phyloP scores from a whole-genome alignment of 352 stramenopile genomes.

The Pythium angustatum region DNA sequence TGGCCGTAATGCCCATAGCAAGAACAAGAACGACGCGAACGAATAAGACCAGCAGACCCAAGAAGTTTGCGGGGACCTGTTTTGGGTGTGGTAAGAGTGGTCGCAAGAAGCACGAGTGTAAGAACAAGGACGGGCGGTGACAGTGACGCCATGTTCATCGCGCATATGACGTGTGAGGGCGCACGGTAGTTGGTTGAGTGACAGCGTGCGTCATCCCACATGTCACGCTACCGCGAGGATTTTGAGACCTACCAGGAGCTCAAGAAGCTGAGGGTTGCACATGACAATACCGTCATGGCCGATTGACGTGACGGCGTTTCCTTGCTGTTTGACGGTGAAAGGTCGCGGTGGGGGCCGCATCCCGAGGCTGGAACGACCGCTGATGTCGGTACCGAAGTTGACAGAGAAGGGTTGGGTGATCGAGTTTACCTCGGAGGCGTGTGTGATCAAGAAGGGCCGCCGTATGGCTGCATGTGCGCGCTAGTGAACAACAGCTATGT shows the following conservation, averaged over 20 bases:
- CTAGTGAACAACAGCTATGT: background rate
- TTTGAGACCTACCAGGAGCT: constrained; percentile 10
- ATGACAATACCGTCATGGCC: constrained; percentile 3
- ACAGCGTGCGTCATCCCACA: constrained; percentile 20
- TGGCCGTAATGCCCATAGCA: background rate
- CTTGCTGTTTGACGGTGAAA: background rate
- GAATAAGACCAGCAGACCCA: background rate
- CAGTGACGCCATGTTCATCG: background rate
- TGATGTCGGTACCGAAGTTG: constrained; percentile 13
- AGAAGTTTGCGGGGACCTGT: constrained; percentile 8
- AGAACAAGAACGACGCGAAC: background rate
- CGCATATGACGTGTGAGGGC: background rate
- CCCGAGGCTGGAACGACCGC: constrained; percentile 7
- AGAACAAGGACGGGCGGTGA: background rate
- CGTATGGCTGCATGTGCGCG: background rate
- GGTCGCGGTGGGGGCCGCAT: constrained; percentile 3
- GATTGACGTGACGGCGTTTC: background rate
- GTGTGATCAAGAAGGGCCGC: background rate
- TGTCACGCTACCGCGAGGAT: constrained; percentile 5
- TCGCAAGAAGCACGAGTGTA: constrained; percentile 13
- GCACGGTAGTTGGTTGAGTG: constrained; percentile 1
- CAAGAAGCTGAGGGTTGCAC: constrained; percentile 2
- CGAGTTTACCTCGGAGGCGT: background rate
- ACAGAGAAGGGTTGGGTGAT: background rate
- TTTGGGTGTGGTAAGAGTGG: constrained; percentile 9